phyloP scores from a whole-genome alignment of 1,139 yeast species.

The Candida pseudoviswanathii region DNA sequence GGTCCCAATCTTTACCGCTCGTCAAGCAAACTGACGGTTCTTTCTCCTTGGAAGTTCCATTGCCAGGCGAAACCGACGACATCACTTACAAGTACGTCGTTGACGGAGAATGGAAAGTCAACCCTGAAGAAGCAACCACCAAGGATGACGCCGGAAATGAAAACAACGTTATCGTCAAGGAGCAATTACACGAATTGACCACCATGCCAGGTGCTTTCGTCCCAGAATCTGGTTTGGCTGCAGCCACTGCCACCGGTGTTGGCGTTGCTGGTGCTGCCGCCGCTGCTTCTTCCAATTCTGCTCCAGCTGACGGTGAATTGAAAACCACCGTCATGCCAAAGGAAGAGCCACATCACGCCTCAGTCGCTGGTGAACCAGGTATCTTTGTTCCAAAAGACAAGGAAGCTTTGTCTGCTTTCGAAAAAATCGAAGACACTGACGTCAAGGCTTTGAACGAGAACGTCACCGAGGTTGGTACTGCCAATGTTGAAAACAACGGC shows the following conservation, averaged over 20 bases:
- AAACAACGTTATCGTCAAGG: conserved; percentile 56
- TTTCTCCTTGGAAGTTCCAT: conserved; percentile 61
- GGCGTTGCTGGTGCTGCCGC: conserved; percentile 35
- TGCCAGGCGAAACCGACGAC: conserved; percentile 41
- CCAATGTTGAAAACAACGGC: conserved; percentile 8
- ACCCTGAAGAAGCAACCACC: conserved; percentile 44
- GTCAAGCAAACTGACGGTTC: conserved; percentile 63
- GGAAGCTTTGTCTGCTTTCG: conserved; percentile 43
- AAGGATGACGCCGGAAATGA: conserved; percentile 57
- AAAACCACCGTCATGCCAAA: conserved; percentile 61
- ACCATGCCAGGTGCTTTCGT: conserved; percentile 39
- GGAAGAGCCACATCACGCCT: conserved; percentile 46
- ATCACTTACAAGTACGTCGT: conserved; percentile 70
- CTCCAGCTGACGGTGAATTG: conserved; percentile 21
- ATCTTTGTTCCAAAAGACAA: conserved; percentile 41
- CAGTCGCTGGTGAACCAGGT: conserved; percentile 59
- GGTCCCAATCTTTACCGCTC: conserved; percentile 63
- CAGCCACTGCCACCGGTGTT: conserved; percentile 2
- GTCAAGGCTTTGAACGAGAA: conserved; percentile 49
- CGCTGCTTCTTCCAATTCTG: background rate
- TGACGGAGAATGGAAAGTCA: conserved; percentile 70
- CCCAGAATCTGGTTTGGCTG: conserved; percentile 57
- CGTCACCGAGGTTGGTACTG: conserved; percentile 13
- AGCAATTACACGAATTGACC: conserved; percentile 37
- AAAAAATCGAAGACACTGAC: conserved; percentile 36